Conservation (phyloP, 306 rosid genomes). For the Dryas octopetala region DNA sequence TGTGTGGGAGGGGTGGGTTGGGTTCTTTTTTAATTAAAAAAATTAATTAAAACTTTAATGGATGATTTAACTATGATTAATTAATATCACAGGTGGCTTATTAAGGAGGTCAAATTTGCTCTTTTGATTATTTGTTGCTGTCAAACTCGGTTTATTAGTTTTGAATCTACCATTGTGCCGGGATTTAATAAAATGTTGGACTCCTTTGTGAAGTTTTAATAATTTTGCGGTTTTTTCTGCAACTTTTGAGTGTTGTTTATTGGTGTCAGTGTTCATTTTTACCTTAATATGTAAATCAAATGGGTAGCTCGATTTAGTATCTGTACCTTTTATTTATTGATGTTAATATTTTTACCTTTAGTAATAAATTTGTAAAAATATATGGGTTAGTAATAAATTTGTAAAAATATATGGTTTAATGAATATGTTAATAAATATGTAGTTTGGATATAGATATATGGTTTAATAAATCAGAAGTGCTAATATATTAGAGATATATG, state of each 20-base stretch:
- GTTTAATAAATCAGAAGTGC: too few species aligned
- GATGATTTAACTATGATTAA: too few species aligned
- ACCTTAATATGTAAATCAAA: neutral
- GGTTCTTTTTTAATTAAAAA: too few species aligned
- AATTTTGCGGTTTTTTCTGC: neutral
- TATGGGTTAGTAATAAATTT: too few species aligned
- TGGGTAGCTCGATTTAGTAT: neutral
- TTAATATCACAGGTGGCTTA: too few species aligned
- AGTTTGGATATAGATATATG: too few species aligned
- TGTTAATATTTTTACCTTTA: neutral
- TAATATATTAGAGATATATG: too few species aligned
- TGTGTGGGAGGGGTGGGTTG: too few species aligned
- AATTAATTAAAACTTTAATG: too few species aligned
- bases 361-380: neutral
- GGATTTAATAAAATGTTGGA: neutral
- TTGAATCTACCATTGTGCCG: neutral
- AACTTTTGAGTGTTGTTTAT: neutral
- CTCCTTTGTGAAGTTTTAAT: neutral
- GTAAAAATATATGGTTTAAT: too few species aligned
- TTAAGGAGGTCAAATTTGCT: too few species aligned
- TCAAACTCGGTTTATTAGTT: neutral
- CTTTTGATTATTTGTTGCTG: neutral
- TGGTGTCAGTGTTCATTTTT: neutral
- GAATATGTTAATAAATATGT: too few species aligned
- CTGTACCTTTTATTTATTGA: neutral